These are phyloP conservation scores for Irpex sp. DNA, from an alignment of 1,284 basidiomycete genomes.

Conservation along the genomic window DNA sequence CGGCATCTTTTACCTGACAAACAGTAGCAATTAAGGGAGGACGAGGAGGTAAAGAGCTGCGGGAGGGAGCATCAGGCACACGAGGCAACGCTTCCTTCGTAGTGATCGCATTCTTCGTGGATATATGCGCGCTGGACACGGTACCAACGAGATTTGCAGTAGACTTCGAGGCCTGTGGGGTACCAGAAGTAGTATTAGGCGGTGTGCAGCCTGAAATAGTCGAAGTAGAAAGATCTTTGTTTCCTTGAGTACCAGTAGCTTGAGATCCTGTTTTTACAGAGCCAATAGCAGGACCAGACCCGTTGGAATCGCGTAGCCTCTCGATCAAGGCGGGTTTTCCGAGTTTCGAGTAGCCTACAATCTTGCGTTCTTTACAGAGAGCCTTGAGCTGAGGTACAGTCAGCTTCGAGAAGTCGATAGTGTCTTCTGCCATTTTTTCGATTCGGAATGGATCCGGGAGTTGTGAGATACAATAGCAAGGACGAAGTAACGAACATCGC, in stretches of 20 bases:
- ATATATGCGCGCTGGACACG: not conserved
- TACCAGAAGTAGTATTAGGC: no score
- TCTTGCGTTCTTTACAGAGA: conserved; percentile 58
- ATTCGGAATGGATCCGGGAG: not conserved
- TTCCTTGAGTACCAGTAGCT: no score
- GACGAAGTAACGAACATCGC: not conserved
- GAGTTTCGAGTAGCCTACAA: conserved; percentile 66
- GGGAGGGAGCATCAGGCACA: not conserved
- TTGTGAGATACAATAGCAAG: not conserved
- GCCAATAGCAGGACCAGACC: not conserved
- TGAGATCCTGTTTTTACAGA: no score
- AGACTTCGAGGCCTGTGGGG: not conserved
- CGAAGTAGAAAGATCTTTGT: not conserved
- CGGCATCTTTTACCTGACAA: not conserved
- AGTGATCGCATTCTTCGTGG: not conserved
- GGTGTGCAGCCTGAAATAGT: not conserved
- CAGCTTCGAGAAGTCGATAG: conserved; percentile 27
- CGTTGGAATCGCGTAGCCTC: conserved; percentile 34
- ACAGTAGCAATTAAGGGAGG: not conserved
- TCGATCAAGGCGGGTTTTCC: conserved; percentile 53
- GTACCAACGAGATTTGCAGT: not conserved
- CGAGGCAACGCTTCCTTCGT: not conserved
- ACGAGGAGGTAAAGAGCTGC: not conserved
- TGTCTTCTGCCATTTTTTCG: not conserved
- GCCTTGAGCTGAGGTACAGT: conserved; percentile 62